Base-by-base conservation (phyloP, 1,284 basidiomycete species). In the Volvariella surrecta region DNA sequence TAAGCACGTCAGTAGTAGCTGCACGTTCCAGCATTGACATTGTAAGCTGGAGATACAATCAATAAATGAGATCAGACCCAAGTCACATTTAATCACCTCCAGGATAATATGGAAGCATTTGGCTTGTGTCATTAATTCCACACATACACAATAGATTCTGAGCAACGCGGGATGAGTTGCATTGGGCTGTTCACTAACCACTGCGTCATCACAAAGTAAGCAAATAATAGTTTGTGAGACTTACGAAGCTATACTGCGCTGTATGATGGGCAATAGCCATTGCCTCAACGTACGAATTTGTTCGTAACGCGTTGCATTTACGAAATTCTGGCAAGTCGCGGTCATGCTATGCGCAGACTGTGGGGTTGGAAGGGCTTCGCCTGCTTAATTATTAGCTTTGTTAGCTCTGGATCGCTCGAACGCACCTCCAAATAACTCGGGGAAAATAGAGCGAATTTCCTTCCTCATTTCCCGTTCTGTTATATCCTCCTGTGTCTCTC, bases 261-360 rank as follows among this genome's bases (percentile, higher is more conserved):
- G 71, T 44, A 85, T 64, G 16, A 77, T 62, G 3, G 84, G 84
- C 17, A 84, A 56, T 21, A 89, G 64, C 86, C 86, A 89, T 37
- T 75, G 70, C 45, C 67, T 70, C 45, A 86, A 71, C 2, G 72
- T 73, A 48, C 79, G 67, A 18, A 82, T 73, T 61, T 86, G 82
- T 49, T 86, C 82, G 48, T 76, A 88, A 11, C 82, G 72, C 19
- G 79, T 68, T 2, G 81, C 74, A 4, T 58, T 61, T 18, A 77
- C 53, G 19, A 82, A 51, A 4, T 57, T 65, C 15, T 52, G 59
- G 52, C 79, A 81, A 17, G 58, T 62, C 11, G 54, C 52, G 32
- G 70, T 58, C 24, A 82, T 54, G 3, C 58, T 58, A 3, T 64
- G 58, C 11, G 66, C 63, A 17, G 73, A 66, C 0, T 55, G 52